Evolutionary conservation across 305 asterid genomes (phyloP), one percentile per base, ranked within the genome.

Genomic region (Vinca major): DNA sequence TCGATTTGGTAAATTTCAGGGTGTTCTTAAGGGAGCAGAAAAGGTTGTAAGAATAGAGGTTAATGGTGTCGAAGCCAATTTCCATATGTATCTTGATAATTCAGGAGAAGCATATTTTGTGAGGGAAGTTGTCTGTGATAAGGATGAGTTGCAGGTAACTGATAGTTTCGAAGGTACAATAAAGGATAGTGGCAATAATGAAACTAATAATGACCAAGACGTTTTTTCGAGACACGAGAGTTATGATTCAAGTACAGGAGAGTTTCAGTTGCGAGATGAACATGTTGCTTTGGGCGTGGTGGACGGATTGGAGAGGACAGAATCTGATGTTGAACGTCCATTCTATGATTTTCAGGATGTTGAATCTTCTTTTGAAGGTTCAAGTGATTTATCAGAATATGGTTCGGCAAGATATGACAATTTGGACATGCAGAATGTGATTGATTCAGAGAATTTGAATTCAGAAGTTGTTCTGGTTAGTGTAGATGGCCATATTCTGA

Each of bases 21-120:
- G 96, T 45, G 95, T 91, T 61, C 87, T 89, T 17, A 89, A 89
- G 77, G 95, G 96, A 69, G 88, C 96, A 0, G 97, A 91, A 74
- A 91, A 91, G 70, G 74, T 89, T 14, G 97, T 91, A 19, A 79
- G 80, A 2, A 84, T 91, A 67, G 96, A 89, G 81, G 97, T 91
- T 67, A 91, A 91, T 75, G 97, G 97, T 3, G 84, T 78, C 1
- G 91, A 89, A 71, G 83, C 91, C n/a, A 74, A 85, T 86, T 91
- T 87, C 65, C 84, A 85, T 37, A 91, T 91, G 97, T 82, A 85
- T 83, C 86, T 91, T 61, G 95, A 91, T 76, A 87, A 87, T 74
- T 84, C 97, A 0, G 97, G 96, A 13, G 97, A 91, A 71, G 96
- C 96, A 3, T 91, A 89, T 79, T 91, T 91, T 73, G 83, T 91